Evolutionary conservation across 2,329 filamentous ascomycete species (phyloP).

Genomic region (Diaporthe destruens): DNA sequence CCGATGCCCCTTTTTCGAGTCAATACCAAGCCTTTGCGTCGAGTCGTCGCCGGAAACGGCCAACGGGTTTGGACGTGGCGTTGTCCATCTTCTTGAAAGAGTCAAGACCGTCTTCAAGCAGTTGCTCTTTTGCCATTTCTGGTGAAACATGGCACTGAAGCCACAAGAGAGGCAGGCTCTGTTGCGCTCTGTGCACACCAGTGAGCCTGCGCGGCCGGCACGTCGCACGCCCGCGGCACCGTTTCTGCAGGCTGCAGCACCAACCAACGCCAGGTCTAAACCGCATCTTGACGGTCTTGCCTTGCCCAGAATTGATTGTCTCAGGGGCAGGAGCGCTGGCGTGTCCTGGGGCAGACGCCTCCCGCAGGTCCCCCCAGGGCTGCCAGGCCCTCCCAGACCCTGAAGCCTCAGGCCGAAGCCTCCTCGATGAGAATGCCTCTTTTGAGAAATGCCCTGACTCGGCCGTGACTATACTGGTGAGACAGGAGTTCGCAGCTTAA

Average conservation of each 20-base stretch:
- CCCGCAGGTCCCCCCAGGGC: constrained; percentile 25
- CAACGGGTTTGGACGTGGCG: background rate
- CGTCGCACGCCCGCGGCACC: constrained; percentile 19
- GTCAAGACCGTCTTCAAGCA: constrained; percentile 28
- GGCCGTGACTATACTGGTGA: constrained; percentile 18
- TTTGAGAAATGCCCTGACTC: constrained; percentile 24
- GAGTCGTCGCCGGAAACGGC: constrained; percentile 33
- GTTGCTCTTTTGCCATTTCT: background rate
- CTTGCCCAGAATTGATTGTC: constrained; percentile 24
- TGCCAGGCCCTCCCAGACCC: background rate
- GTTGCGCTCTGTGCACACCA: background rate
- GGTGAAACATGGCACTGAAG: constrained; percentile 16
- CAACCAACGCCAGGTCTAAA: constrained; percentile 10
- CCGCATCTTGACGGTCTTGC: constrained; percentile 18
- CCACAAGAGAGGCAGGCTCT: background rate
- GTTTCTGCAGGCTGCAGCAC: constrained; percentile 23
- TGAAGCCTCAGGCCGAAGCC: constrained; percentile 17
- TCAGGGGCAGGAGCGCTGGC: constrained; percentile 24
- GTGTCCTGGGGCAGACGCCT: constrained; percentile 21
- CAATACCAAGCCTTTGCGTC: constrained; percentile 9
- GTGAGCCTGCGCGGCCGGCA: background rate
- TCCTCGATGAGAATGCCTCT: constrained; percentile 15
- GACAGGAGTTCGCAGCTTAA: constrained; percentile 18
- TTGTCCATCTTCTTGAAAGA: background rate
- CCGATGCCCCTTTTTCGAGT: constrained; percentile 16